Evolutionary conservation across 306 rosid species (phyloP).

Genomic region (Quercus bicolor): DNA sequence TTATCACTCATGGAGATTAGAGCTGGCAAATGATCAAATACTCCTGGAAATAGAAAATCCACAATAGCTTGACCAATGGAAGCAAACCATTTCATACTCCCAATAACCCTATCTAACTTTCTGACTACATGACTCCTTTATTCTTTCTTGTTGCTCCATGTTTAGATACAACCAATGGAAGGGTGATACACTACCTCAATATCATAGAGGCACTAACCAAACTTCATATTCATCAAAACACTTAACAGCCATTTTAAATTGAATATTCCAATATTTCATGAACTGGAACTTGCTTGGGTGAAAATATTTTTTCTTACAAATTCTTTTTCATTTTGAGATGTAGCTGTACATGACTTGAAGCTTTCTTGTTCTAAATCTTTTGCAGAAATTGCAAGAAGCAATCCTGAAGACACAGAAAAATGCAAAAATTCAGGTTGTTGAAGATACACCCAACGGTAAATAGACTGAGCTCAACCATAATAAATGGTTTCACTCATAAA

Average conservation of each 20-base stretch:
- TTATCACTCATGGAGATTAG: too few species aligned
- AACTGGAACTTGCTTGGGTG: not conserved
- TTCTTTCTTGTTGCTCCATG: too few species aligned
- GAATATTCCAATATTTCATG: not conserved
- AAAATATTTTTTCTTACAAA: not conserved
- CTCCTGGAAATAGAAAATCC: too few species aligned
- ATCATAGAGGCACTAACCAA: too few species aligned
- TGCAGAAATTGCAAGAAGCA: conserved; percentile 72
- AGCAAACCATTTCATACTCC: too few species aligned
- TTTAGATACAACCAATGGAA: too few species aligned
- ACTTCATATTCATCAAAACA: too few species aligned
- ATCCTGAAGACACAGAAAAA: conserved; percentile 83
- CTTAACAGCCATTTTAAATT: not conserved
- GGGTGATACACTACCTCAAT: too few species aligned
- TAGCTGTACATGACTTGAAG: conserved; percentile 7
- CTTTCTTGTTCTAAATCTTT: not conserved
- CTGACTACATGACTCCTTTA: too few species aligned
- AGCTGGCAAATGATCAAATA: too few species aligned
- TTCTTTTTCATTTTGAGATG: not conserved
- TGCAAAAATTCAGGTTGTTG: conserved; percentile 56
- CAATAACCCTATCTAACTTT: too few species aligned
- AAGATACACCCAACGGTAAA: conserved; percentile 69
- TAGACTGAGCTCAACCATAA: not conserved
- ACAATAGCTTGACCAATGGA: too few species aligned
- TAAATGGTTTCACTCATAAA: not conserved